These are phyloP conservation scores for Populus nigra DNA, from an alignment of 345 rosid genomes.

Conservation along the genomic window DNA sequence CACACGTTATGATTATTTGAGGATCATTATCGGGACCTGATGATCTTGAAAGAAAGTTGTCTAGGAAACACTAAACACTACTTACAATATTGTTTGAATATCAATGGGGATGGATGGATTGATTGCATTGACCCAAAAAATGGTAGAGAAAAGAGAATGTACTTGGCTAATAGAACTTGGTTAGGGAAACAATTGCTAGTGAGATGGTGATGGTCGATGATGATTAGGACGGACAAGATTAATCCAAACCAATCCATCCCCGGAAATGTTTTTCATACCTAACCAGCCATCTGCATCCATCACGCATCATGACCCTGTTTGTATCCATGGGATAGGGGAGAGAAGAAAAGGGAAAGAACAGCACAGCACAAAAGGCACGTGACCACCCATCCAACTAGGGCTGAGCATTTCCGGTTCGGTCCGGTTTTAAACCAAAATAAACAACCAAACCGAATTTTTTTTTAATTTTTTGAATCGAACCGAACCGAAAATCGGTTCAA, in stretches of 20 bases:
- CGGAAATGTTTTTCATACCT: not conserved
- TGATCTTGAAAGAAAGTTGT: not conserved
- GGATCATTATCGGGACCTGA: not conserved
- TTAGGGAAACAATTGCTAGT: not conserved
- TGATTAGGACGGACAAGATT: not conserved
- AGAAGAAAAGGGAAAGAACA: not conserved
- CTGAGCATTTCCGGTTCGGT: too few species aligned
- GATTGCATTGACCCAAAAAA: too few species aligned
- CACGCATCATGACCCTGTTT: not conserved
- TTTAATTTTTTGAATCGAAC: too few species aligned
- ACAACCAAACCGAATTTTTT: too few species aligned
- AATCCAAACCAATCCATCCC: not conserved
- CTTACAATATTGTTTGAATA: too few species aligned
- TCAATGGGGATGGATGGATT: too few species aligned
- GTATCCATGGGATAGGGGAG: too few species aligned
- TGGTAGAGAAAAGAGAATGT: not conserved
- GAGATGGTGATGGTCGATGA: not conserved
- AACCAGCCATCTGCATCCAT: not conserved
- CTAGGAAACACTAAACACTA: too few species aligned
- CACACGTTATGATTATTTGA: not conserved
- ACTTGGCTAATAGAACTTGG: not conserved
- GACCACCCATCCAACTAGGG: conserved; percentile 8
- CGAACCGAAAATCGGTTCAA: too few species aligned
- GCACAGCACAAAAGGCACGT: conserved; percentile 23
- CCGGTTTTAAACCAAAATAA: too few species aligned